A percentile compares a stretch with the other conserved stretches of the same genome.
These are phyloP conservation scores for Talaromyces pinophilus DNA, from an alignment of 2,329 filamentous ascomycete species.

Conservation along the genomic window DNA sequence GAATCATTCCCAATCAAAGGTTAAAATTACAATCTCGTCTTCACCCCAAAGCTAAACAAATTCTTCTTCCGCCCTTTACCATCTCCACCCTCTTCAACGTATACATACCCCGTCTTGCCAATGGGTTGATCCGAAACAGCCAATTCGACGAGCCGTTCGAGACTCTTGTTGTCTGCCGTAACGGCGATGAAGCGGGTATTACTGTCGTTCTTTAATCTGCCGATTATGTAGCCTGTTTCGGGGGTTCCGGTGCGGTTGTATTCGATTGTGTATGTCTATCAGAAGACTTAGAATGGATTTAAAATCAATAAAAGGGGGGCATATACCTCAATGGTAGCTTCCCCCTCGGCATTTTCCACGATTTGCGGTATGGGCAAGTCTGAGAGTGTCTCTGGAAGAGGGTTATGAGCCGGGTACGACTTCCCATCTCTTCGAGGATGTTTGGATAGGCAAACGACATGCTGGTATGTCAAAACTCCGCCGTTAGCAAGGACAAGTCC, in stretches of 20 bases:
- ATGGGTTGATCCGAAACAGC: constrained; percentile 17
- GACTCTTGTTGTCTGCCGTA: constrained; percentile 26
- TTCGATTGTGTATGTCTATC: constrained; percentile 60
- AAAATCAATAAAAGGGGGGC: too few relatives aligned
- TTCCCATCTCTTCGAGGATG: constrained; percentile 40
- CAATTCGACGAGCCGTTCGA: constrained; percentile 6
- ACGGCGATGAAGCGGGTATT: constrained; percentile 60
- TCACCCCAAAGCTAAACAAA: constrained; percentile 16
- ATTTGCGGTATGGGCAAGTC: constrained; percentile 46
- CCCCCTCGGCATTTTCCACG: constrained; percentile 51
- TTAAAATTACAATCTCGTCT: constrained; percentile 14
- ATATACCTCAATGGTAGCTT: constrained; percentile 55
- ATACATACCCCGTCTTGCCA: constrained; percentile 14
- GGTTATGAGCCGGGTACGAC: constrained; percentile 52
- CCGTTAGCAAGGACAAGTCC: constrained; percentile 67
- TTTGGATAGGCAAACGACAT: constrained; percentile 60
- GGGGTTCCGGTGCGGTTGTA: constrained; percentile 56
- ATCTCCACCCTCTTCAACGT: constrained; percentile 4
- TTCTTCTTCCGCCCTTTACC: constrained; percentile 7
- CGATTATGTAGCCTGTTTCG: constrained; percentile 53
- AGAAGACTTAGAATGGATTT: too few relatives aligned
- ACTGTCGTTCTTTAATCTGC: constrained; percentile 49
- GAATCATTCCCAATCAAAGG: neutral
- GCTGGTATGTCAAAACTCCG: constrained; percentile 65
- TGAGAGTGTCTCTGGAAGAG: constrained; percentile 47